phyloP scores from a whole-genome alignment of 2,329 filamentous ascomycete genomes.

The Alternaria alternata region DNA sequence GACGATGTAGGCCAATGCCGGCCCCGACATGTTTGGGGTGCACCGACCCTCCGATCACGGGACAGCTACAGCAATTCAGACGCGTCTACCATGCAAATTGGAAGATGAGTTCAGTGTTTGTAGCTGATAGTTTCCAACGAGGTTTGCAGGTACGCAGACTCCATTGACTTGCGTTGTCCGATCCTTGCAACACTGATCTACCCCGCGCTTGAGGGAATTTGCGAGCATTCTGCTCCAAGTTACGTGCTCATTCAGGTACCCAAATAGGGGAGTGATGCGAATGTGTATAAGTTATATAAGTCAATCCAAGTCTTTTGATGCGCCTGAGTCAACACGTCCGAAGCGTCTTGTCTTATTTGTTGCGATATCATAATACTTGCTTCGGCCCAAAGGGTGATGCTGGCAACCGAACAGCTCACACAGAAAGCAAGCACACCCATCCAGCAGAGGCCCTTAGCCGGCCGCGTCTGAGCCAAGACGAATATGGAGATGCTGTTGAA shows the following conservation, averaged over 20 bases:
- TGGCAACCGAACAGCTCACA: not conserved
- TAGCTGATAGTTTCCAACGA: not conserved
- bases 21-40: conserved; percentile 10
- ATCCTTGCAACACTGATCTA: not conserved
- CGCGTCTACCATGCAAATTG: not conserved
- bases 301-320: not conserved
- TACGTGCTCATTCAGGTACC: conserved; percentile 17
- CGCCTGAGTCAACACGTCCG: not conserved
- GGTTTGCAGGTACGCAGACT: not conserved
- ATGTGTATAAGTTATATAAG: not conserved
- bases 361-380: not conserved
- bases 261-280: not conserved
- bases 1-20: conserved; percentile 13
- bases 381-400: not conserved
- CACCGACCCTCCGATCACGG: conserved; percentile 14
- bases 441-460: not conserved
- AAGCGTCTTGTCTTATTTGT: not conserved
- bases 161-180: not conserved
- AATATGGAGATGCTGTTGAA: not conserved
- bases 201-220: conserved; percentile 33
- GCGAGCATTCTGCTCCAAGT: conserved; percentile 22
- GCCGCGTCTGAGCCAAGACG: not conserved
- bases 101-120: not conserved
- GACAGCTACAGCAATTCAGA: not conserved
- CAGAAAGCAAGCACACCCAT: not conserved